phyloP scores from a whole-genome alignment of 768 basidiomycete genomes.

The Auricularia sp. region DNA sequence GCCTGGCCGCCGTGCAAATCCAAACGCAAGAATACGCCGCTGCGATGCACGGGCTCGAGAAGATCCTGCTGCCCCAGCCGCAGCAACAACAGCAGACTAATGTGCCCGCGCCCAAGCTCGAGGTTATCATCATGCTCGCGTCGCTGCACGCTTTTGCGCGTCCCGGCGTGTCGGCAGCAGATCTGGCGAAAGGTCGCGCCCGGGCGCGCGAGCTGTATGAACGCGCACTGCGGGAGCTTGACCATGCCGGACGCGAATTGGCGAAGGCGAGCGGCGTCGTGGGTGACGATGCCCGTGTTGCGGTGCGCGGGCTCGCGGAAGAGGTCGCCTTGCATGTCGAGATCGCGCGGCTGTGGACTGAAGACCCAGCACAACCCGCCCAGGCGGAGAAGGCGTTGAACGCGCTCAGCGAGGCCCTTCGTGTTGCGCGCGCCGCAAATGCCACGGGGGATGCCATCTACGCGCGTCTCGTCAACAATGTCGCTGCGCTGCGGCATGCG shows the following conservation, averaged over 20 bases:
- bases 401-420: constrained; percentile 64
- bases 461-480: constrained; percentile 69
- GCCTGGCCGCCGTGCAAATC: constrained; percentile 80
- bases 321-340: constrained; percentile 89
- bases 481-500: constrained; percentile 65
- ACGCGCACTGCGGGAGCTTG: constrained; percentile 54
- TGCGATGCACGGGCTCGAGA: constrained; percentile 79
- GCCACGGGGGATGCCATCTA: constrained; percentile 30
- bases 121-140: constrained; percentile 83
- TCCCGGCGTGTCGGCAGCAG: constrained; percentile 65
- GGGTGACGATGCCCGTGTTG: constrained; percentile 12
- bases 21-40: constrained; percentile 71
- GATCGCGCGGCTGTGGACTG: constrained; percentile 82
- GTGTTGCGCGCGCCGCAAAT: constrained; percentile 43
- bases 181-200: constrained; percentile 57
- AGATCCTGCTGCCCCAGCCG: constrained; percentile 51
- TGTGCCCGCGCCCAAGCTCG: constrained; percentile 25
- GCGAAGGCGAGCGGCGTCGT: constrained; percentile 27
- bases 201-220: constrained; percentile 79
- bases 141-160: constrained; percentile 77
- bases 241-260: constrained; percentile 40
- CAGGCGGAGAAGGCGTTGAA: constrained; percentile 60
- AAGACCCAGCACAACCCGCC: constrained; percentile 28
- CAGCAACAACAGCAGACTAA: constrained; percentile 34
- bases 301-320: constrained; percentile 48